Percentiles rank a stretch among this genome's conserved stretches.
phyloP scores from a whole-genome alignment of 495 filamentous ascomycete genomes.

The Viridothelium virens region DNA sequence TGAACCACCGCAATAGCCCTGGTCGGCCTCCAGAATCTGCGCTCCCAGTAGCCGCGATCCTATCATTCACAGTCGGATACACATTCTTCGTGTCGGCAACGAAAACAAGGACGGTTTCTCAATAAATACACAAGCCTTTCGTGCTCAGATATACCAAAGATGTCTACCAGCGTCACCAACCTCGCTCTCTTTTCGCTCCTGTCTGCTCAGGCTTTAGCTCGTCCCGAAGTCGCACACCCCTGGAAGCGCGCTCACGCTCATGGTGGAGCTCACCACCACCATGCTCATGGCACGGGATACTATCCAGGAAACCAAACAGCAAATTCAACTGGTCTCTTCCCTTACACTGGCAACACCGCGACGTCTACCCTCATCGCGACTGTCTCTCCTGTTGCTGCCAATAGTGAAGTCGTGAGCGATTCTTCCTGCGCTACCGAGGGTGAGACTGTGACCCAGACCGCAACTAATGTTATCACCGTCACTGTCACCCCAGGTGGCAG shows the following conservation, averaged over 20 bases:
- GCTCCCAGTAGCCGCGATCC: constrained; percentile 1
- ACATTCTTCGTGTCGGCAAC: neutral
- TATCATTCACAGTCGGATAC: constrained; percentile 7
- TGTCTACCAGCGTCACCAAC: neutral
- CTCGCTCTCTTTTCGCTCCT: constrained; percentile 6
- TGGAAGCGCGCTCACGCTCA: neutral
- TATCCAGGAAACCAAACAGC: neutral
- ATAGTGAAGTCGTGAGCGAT: constrained; percentile 7
- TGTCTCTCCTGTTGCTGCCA: constrained; percentile 15
- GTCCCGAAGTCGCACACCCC: neutral
- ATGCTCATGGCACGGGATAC: constrained; percentile 5
- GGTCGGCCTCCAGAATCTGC: constrained; percentile 28
- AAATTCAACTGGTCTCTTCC: constrained; percentile 5
- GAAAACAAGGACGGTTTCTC: neutral
- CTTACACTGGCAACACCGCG: neutral
- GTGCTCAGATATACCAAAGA: neutral
- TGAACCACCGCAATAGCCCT: constrained; percentile 31
- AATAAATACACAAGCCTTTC: neutral
- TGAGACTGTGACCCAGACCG: constrained; percentile 22
- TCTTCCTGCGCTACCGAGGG: constrained; percentile 20
- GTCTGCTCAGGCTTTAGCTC: neutral
- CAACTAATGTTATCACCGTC: constrained; percentile 27
- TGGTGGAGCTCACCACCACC: neutral
- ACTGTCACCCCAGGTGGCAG: constrained; percentile 20
- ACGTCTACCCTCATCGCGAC: constrained; percentile 15